Conservation (phyloP, 2,329 filamentous ascomycete genomes). For the Chaetomium sp. region DNA sequence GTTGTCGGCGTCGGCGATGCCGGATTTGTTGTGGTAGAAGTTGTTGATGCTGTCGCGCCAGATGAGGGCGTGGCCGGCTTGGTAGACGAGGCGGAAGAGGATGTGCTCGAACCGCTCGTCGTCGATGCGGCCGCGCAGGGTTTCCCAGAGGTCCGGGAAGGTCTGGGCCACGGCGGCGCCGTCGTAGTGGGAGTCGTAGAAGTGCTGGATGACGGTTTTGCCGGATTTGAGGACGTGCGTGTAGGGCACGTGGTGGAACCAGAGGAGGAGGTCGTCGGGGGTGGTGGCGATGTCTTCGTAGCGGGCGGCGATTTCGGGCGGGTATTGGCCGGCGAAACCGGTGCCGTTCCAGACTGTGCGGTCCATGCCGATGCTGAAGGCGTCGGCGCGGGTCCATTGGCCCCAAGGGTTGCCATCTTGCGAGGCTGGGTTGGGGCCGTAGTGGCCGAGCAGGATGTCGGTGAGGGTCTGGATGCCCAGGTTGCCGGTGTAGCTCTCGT, state of each 20-base stretch:
- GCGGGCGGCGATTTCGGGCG: slow-evolving; percentile 47
- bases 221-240: slow-evolving; percentile 55
- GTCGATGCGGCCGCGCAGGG: slow-evolving; percentile 51
- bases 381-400: slow-evolving; percentile 64
- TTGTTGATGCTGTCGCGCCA: slow-evolving; percentile 63
- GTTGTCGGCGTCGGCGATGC: slow-evolving; percentile 49
- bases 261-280: slow-evolving; percentile 61
- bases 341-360: slow-evolving; percentile 63
- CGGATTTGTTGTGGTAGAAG: slow-evolving; percentile 57
- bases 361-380: slow-evolving; percentile 60
- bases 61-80: slow-evolving; percentile 62
- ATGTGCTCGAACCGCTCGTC: slow-evolving; percentile 52
- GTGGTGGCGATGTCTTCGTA: slow-evolving; percentile 58
- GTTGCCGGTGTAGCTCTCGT: slow-evolving; percentile 66
- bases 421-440: slow-evolving; percentile 59
- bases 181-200: slow-evolving; percentile 48
- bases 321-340: slow-evolving; percentile 59
- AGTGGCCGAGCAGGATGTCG: slow-evolving; percentile 61
- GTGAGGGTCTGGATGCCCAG: slow-evolving; percentile 63
- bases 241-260: slow-evolving; percentile 70
- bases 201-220: slow-evolving; percentile 55
- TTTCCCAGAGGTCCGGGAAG: slow-evolving; percentile 49
- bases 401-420: slow-evolving; percentile 65
- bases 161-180: slow-evolving; percentile 54
- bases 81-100: slow-evolving; percentile 53